These are phyloP conservation scores for Neurospora terricola DNA, from an alignment of 495 filamentous ascomycete genomes.

Conservation along the genomic window DNA sequence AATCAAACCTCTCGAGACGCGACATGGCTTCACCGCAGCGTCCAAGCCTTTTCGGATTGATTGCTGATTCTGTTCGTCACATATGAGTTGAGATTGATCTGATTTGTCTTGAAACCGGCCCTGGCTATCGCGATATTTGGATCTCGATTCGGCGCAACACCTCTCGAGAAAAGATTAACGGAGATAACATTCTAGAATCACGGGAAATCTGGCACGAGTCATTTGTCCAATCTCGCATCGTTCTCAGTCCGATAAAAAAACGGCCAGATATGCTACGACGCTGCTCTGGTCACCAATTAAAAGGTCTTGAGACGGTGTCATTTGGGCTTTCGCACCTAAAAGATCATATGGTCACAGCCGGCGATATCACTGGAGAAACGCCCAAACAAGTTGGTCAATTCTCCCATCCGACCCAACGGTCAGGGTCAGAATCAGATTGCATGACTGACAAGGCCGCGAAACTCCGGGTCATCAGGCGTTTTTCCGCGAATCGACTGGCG, in stretches of 20 bases:
- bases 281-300: background rate
- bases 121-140: constrained; percentile 1
- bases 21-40: background rate
- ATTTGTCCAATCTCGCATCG: background rate
- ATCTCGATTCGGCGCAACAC: constrained; percentile 17
- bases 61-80: background rate
- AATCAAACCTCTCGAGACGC: background rate
- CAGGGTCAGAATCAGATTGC: background rate
- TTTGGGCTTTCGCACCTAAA: background rate
- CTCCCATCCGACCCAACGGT: background rate
- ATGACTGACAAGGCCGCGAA: background rate
- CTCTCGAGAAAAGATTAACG: background rate
- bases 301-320: background rate
- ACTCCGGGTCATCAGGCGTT: background rate
- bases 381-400: background rate
- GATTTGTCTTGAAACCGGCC: background rate
- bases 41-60: background rate
- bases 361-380: background rate
- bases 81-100: background rate
- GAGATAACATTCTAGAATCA: background rate
- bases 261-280: background rate
- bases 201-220: background rate
- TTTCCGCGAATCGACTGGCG: background rate
- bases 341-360: background rate
- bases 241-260: background rate